Base-by-base conservation (phyloP, 2,329 filamentous ascomycete species). In the Scytalidium lignicola region DNA sequence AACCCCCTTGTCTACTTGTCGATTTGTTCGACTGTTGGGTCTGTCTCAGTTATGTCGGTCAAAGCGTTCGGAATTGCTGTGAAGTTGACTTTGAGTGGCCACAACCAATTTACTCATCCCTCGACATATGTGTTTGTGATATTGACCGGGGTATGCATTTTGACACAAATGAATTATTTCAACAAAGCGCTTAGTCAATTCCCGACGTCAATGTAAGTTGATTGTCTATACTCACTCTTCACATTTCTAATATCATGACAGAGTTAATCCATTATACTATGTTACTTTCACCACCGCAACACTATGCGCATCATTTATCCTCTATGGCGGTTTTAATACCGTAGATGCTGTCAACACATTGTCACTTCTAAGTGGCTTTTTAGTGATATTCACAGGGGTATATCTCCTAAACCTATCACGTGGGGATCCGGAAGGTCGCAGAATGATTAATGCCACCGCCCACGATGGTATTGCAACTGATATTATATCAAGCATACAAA, bases 151-250 rank as follows among this genome's bases (percentile, higher is more conserved):
- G 89, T 96, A 56, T 99, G 93, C 74, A 97, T 99, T 65, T 69
- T 99, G 58, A 96, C 91, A 8, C 93, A 99, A 75, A 97, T 99
- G 93, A 99, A 99, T 70, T 99, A 99, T 70, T 96, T 99, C 72
- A 99, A 99, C 77, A 99, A 99, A 71, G 93, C 93, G 7, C 74
- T 99, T 52, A 95, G 90, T 68, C 90, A 95, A 63, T 99, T 97
- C 71, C 92, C 89, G 23, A 96, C 93, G 26, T 96, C 95, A 61
- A 95, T 99, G 91, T 96, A 79, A 67, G 88, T 74, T 22, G 6
- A 10, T 10, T 5, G 10, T 37, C 32, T 15, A 9, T 13, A 5
- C 26, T 43, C n/a, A 12, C n/a, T 37, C 20, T 43, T 26, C 3
- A 50, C 32, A 22, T 10, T 15, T 41, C 51, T 60, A 54, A 57